phyloP scores from a whole-genome alignment of 305 asterid species.

The Vinca major region DNA sequence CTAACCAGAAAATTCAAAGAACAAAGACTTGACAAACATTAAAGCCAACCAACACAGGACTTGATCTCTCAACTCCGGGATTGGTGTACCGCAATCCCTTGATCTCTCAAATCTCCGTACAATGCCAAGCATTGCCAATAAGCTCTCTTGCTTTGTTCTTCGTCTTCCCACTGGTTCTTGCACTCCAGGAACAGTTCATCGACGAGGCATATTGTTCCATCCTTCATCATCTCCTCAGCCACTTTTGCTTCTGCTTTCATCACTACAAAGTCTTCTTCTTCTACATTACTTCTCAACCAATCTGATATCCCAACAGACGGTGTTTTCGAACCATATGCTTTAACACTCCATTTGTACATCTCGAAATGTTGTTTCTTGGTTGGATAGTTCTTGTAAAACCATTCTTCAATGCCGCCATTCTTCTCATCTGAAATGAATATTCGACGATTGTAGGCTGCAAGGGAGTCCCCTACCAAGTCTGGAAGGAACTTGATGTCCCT shows the following conservation, averaged over 20 bases:
- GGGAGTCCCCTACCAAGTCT: slow-evolving; percentile 42
- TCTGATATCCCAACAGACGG: slow-evolving; percentile 24
- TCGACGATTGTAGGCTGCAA: slow-evolving; percentile 44
- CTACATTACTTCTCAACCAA: slow-evolving; percentile 43
- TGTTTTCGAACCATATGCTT: slow-evolving; percentile 14
- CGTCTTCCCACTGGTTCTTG: slow-evolving; percentile 41
- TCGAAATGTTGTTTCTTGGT: slow-evolving; percentile 46
- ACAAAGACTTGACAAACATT: background rate
- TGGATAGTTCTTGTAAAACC: slow-evolving; percentile 63
- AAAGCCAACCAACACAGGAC: background rate
- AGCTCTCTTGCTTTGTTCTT: slow-evolving; percentile 39
- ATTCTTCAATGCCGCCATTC: slow-evolving; percentile 32
- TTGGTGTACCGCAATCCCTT: slow-evolving; percentile 74
- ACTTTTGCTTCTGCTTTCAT: slow-evolving; percentile 69
- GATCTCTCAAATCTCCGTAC: slow-evolving; percentile 65
- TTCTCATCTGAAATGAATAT: slow-evolving; percentile 52
- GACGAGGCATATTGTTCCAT: slow-evolving; percentile 35
- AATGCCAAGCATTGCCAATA: slow-evolving; percentile 74
- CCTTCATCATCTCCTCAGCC: slow-evolving; percentile 57
- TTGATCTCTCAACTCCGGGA: slow-evolving; percentile 48
- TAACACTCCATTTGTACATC: slow-evolving; percentile 29
- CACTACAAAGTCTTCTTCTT: slow-evolving; percentile 53
- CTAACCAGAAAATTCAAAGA: background rate
- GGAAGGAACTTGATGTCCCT: slow-evolving; percentile 62
- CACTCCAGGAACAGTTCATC: slow-evolving; percentile 69